Conservation (phyloP, 176 grass and related monocot genomes). For the Puya raimondii region DNA sequence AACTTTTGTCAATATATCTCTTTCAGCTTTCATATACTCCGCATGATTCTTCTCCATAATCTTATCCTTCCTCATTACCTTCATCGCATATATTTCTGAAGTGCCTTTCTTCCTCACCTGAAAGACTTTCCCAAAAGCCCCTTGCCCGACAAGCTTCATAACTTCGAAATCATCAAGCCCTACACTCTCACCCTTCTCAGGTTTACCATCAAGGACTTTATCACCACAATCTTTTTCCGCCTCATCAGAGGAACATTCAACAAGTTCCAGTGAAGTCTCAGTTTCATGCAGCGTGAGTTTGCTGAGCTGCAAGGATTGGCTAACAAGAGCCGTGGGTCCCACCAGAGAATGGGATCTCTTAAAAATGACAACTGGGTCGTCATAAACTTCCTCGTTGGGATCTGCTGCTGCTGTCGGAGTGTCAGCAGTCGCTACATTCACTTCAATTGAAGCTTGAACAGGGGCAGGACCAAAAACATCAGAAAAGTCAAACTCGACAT, state of each 20-base stretch:
- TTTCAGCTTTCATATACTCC: slow-evolving; percentile 98
- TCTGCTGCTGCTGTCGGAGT: slow-evolving; percentile 38
- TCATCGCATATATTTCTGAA: slow-evolving; percentile 99
- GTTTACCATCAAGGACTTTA: slow-evolving; percentile 36
- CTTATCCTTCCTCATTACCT: slow-evolving; percentile 98
- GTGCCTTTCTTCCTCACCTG: slow-evolving; percentile 92
- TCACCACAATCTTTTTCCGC: slow-evolving; percentile 18
- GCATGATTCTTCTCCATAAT: slow-evolving; percentile 97
- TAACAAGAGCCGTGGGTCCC: slow-evolving; percentile 64
- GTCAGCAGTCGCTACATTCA: slow-evolving; percentile 42
- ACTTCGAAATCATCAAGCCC: slow-evolving; percentile 88
- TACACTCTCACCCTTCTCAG: slow-evolving; percentile 45
- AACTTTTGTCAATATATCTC: slow-evolving; percentile 96
- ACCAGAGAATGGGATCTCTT: slow-evolving; percentile 95
- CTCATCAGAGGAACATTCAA: slow-evolving; percentile 54
- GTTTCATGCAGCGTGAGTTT: slow-evolving; percentile 58
- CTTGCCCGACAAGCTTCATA: slow-evolving; percentile 93
- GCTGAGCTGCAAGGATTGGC: slow-evolving; percentile 59
- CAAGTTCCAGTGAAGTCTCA: slow-evolving; percentile 54
- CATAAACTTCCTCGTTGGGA: slow-evolving; percentile 51
- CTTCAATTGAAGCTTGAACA: slow-evolving; percentile 40
- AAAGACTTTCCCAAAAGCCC: slow-evolving; percentile 95
- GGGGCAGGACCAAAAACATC: slow-evolving; percentile 79
- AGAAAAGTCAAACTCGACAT: slow-evolving; percentile 86
- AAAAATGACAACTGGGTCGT: slow-evolving; percentile 66